phyloP scores from a whole-genome alignment of 179 eudicot species.

The Beta lomatogona region DNA sequence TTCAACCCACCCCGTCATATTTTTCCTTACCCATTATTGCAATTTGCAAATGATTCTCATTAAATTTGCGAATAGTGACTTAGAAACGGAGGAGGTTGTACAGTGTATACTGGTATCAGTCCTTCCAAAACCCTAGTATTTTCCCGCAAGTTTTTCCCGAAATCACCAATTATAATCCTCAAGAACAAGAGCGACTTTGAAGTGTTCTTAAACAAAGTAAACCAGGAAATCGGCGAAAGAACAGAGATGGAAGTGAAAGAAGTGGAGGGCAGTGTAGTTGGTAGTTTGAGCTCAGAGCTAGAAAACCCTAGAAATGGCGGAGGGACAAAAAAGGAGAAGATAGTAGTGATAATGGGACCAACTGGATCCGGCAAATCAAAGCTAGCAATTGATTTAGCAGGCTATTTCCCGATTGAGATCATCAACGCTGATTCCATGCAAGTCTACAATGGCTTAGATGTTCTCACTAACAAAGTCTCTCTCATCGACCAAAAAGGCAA shows the following conservation, averaged over 20 bases:
- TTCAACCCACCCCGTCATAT: too few relatives aligned
- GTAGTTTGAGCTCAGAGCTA: background rate
- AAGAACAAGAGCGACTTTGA: too few relatives aligned
- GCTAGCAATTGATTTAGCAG: constrained; percentile 74
- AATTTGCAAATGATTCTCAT: too few relatives aligned
- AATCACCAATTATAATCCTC: too few relatives aligned
- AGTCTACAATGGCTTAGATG: constrained; percentile 83
- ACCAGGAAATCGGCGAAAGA: too few relatives aligned
- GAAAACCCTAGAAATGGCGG: constrained; percentile 45
- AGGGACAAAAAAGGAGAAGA: constrained; percentile 41
- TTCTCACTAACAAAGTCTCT: constrained; percentile 91
- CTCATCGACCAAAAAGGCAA: constrained; percentile 67
- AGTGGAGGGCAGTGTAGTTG: background rate
- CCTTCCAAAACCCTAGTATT: too few relatives aligned
- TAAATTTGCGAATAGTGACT: too few relatives aligned
- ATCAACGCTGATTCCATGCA: constrained; percentile 97
- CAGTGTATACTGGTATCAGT: too few relatives aligned
- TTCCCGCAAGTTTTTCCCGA: too few relatives aligned
- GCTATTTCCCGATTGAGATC: constrained; percentile 74
- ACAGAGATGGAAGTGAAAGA: background rate
- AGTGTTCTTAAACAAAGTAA: too few relatives aligned
- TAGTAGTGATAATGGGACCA: constrained; percentile 87
- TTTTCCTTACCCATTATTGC: too few relatives aligned
- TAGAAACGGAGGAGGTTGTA: too few relatives aligned
- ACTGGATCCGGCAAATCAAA: constrained; percentile 87